Percentiles rank a stretch among this genome's conserved stretches.
These are phyloP conservation scores for Papilionanthe hybrid DNA, from an alignment of 116 monocot species.

Conservation along the genomic window DNA sequence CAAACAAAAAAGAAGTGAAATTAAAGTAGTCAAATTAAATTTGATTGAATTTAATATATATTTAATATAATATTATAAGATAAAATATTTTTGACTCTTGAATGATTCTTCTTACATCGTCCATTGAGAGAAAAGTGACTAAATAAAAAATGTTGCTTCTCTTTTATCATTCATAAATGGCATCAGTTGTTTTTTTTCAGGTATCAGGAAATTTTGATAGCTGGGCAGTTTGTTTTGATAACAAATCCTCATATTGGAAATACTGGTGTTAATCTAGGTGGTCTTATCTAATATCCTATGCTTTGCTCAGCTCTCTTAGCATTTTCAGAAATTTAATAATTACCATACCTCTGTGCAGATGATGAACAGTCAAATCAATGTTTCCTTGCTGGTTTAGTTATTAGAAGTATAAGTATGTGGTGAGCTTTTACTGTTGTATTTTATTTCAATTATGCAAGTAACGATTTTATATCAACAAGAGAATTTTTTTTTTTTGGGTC, in stretches of 20 bases:
- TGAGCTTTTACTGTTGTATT: constrained; percentile 17
- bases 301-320: constrained; percentile 2
- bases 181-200: constrained; percentile 21
- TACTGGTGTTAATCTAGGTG: constrained; percentile 91
- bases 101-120: neutral
- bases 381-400: constrained; percentile 78
- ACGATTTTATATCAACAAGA: neutral
- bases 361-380: constrained; percentile 89
- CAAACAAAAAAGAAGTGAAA: too few species aligned
- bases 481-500: neutral
- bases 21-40: too few species aligned
- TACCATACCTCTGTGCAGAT: constrained; percentile 32
- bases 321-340: too few species aligned
- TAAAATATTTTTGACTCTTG: neutral
- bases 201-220: constrained; percentile 94
- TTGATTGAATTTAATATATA: too few species aligned
- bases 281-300: neutral
- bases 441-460: neutral
- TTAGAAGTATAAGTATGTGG: constrained; percentile 86
- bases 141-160: neutral
- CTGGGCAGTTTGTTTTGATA: constrained; percentile 96
- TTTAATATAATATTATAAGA: too few species aligned
- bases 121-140: neutral
- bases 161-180: neutral
- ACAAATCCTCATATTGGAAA: constrained; percentile 99